Evolutionary conservation across 2,329 filamentous ascomycete genomes (phyloP), one percentile per base, ranked within the genome.

Genomic region (Rhinocladiella mackenziei): DNA sequence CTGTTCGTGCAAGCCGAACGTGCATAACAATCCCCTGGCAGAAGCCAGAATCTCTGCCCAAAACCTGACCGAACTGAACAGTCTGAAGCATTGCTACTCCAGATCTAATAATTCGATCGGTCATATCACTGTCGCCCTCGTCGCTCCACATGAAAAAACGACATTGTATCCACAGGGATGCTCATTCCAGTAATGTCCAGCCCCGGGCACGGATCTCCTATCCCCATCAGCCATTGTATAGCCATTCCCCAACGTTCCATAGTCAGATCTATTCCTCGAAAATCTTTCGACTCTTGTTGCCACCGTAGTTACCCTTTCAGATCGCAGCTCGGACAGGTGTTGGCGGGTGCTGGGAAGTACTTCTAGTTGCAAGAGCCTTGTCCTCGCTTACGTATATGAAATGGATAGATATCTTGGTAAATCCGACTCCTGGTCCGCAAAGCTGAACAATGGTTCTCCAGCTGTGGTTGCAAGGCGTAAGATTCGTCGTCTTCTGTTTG

Each of bases 401-500:
- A 43, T 57, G 55, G 28, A 42, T 14, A 20, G 40, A 9, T n/a
- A 8, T 22, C 10, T 18, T 26, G 20, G 22, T 42, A 48, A 65
- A 64, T 23, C 52, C 59, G 35, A 43, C 42, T 43, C 48, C 53
- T 25, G 57, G 49, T 4, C 57, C 59, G 56, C 74, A 77, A 6
- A 69, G 65, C 9, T 64, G 58, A 17, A 60, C 60, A 52, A 77
- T 68, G 17, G 64, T 66, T 41, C 75, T 58, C 72, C 73, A 77
- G 19, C 65, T 61, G 50, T 76, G 73, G 5, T 58, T 56, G 57
- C 74, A 77, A 7, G 37, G 61, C 64, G 5, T 60, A 58, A 1
- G 71, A 73, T 53, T 67, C 64, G 60, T 67, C 72, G 37, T 65
- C 62, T 11, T 64, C 63, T 22, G 67, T 68, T 19, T 61, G 60